Evolutionary conservation across 163 green algal species (phyloP).

Genomic region (Scenedesmus sp.): DNA sequence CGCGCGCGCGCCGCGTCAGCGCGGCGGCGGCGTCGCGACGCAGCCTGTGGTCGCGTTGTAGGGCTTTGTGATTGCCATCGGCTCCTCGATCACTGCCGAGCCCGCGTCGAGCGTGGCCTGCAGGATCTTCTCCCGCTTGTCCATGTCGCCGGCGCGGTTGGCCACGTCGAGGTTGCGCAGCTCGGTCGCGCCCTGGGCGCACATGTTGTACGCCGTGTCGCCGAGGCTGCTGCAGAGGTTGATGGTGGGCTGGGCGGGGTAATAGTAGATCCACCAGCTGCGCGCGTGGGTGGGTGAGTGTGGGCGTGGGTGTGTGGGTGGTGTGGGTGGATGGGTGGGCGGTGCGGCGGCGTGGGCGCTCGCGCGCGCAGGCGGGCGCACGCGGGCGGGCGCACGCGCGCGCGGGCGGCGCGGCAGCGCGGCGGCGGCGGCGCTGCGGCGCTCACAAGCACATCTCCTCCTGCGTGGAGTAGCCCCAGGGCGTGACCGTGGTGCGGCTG

Average conservation of each 20-base stretch:
- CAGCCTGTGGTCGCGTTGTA: not conserved
- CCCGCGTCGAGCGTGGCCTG: not conserved
- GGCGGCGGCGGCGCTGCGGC: not conserved
- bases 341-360: too few species aligned
- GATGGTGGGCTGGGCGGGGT: conserved; percentile 9
- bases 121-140: not conserved
- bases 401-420: not conserved
- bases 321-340: too few species aligned
- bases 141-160: not conserved
- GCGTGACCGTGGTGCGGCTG: not conserved
- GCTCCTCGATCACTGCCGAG: not conserved
- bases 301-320: too few species aligned
- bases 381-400: too few species aligned
- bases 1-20: too few species aligned
- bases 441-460: conserved; percentile 3
- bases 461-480: conserved; percentile 13
- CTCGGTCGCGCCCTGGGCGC: not conserved
- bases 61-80: not conserved
- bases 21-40: not conserved
- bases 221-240: conserved; percentile 2
- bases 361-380: too few species aligned
- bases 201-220: not conserved
- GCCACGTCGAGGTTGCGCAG: not conserved
- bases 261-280: conserved; percentile 29
- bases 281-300: too few species aligned